These are phyloP conservation scores for Ceratobasidium sp. DNA, from an alignment of 1,284 basidiomycete species.

Conservation along the genomic window DNA sequence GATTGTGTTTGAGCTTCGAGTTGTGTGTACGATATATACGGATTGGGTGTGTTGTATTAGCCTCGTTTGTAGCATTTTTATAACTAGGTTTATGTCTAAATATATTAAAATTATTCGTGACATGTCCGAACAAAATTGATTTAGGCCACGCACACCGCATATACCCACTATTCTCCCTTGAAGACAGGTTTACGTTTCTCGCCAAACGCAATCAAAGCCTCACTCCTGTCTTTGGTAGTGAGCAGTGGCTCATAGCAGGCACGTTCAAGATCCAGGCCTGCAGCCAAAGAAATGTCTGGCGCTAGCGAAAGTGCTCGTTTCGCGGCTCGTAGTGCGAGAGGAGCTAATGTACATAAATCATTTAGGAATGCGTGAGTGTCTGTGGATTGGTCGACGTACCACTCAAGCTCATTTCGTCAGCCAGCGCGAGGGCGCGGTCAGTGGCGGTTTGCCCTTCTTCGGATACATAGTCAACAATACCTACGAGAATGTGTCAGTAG, in stretches of 20 bases:
- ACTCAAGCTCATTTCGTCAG: conserved; percentile 72
- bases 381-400: conserved; percentile 60
- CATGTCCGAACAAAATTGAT: background rate
- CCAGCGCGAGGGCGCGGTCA: conserved; percentile 73
- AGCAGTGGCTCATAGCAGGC: conserved; percentile 88
- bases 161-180: conserved; percentile 72
- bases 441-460: conserved; percentile 66
- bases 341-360: conserved; percentile 65
- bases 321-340: conserved; percentile 87
- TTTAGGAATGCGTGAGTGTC: background rate
- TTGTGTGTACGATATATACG: background rate
- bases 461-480: conserved; percentile 83
- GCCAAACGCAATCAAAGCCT: conserved; percentile 89
- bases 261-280: conserved; percentile 88
- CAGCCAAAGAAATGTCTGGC: conserved; percentile 77
- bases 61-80: background rate
- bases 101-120: conserved; percentile 1
- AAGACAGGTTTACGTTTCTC: conserved; percentile 89
- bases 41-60: background rate
- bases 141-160: conserved; percentile 22
- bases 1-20: background rate
- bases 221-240: conserved; percentile 78
- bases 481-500: conserved; percentile 56
- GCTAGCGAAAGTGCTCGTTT: conserved; percentile 89
- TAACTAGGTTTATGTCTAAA: background rate